These are phyloP conservation scores for Cyclocybe aegerita DNA, from an alignment of 768 basidiomycete species.

Conservation along the genomic window DNA sequence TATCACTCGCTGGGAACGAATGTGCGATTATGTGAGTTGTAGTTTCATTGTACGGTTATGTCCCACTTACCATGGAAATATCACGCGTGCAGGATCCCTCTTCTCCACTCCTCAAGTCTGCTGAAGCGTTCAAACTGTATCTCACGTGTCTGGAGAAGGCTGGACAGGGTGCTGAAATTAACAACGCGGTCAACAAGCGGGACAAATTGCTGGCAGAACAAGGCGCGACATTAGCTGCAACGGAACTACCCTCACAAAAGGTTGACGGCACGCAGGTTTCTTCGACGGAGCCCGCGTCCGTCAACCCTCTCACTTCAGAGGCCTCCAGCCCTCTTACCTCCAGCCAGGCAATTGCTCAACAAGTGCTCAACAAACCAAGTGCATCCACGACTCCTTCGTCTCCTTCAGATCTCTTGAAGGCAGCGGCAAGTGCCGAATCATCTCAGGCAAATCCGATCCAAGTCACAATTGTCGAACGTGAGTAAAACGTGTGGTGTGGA, in stretches of 20 bases:
- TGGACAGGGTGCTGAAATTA: constrained; percentile 55
- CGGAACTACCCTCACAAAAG: constrained; percentile 13
- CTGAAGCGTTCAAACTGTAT: constrained; percentile 77
- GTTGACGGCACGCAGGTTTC: constrained; percentile 2
- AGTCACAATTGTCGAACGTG: constrained; percentile 82
- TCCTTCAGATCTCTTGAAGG: constrained; percentile 37
- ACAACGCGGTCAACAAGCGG: constrained; percentile 65
- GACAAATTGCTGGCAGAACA: constrained; percentile 57
- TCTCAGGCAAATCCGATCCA: constrained; percentile 65
- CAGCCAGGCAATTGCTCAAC: constrained; percentile 47
- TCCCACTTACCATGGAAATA: constrained; percentile 10
- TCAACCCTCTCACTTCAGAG: constrained; percentile 7
- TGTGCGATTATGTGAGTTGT: constrained; percentile 83
- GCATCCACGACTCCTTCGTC: constrained; percentile 20
- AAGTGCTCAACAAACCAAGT: constrained; percentile 39
- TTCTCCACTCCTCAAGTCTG: constrained; percentile 69
- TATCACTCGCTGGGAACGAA: constrained; percentile 79
- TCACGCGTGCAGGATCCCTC: constrained; percentile 50
- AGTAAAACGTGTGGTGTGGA: constrained; percentile 25
- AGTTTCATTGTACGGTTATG: constrained; percentile 25
- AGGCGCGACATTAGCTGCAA: constrained; percentile 11
- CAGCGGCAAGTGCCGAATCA: constrained; percentile 41
- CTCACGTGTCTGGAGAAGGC: constrained; percentile 62
- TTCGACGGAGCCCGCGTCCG: constrained; percentile 6
- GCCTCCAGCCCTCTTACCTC: constrained; percentile 15